Conservation (phyloP, 164 flowering plant species). For the Euptelea pleiosperma region DNA sequence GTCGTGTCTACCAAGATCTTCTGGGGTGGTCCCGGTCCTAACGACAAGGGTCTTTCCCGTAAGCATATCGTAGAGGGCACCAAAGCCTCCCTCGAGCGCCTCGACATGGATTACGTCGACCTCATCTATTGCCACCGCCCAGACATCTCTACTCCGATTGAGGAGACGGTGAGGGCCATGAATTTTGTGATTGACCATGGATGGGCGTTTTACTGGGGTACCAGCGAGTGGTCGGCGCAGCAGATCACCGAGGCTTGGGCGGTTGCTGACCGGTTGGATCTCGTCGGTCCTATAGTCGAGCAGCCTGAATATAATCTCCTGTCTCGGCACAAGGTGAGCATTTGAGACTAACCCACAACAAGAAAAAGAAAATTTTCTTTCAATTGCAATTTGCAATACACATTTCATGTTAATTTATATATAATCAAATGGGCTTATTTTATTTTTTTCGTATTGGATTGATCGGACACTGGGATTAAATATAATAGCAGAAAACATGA, state of each 20-base stretch:
- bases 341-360: too few species aligned
- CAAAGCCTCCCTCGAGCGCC: constrained; percentile 73
- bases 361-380: too few species aligned
- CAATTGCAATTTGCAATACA: too few species aligned
- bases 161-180: constrained; percentile 99
- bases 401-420: too few species aligned
- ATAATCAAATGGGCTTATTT: too few species aligned
- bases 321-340: constrained; percentile 81
- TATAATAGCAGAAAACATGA: too few species aligned
- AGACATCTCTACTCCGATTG: constrained; percentile 76
- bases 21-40: constrained; percentile 96
- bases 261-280: constrained; percentile 69
- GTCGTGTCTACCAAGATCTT: constrained; percentile 97
- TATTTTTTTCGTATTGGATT: too few species aligned
- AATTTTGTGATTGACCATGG: constrained; percentile 93
- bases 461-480: too few species aligned
- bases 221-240: constrained; percentile 99
- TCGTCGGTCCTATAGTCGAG: constrained; percentile 90
- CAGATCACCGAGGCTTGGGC: constrained; percentile 99
- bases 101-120: constrained; percentile 96
- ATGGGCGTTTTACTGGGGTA: constrained; percentile 99
- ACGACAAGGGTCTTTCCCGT: constrained; percentile 85
- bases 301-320: constrained; percentile 96
- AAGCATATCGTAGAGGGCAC: constrained; percentile 94
- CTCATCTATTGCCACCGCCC: constrained; percentile 88